Evolutionary conservation across 2,329 filamentous ascomycete genomes (phyloP), one percentile per base, ranked within the genome.

Genomic region (Chaetomium sp.): DNA sequence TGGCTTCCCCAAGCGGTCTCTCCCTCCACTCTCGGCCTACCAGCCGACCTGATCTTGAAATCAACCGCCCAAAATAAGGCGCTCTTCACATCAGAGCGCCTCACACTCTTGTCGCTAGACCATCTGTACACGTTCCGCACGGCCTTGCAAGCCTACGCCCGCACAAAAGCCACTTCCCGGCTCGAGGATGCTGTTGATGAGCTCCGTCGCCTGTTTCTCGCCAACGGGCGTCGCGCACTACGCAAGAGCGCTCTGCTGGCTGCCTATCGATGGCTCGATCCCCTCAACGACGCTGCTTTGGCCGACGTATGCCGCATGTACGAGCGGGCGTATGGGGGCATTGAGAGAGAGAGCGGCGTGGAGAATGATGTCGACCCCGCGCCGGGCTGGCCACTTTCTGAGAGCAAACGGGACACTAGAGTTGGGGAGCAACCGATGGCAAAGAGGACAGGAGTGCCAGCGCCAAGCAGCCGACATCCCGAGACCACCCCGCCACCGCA

Each of bases 121-220:
- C 81, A 85, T 57, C 74, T 88, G 54, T 90, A 88, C 76, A 86
- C 84, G 50, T 85, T 90, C 77, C 88, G 88, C 73, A 79, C 80
- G 55, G 84, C 85, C 0, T 79, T 90, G 12, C 80, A 83, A 21
- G 81, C 81, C 68, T 88, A 88, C 73, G 80, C 83, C 4, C 79
- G 78, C 64, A 81, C 79, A 1, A 75, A 73, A 21, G 77, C 77
- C 42, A 76, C 75, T 12, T 72, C 78, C 35, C 79, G 82, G 12
- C 79, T 89, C 9, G 85, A 87, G 69, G 82, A 86, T 56, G 85
- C 87, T 31, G 84, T 89, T 56, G 85, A 89, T 72, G 86, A 87
- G 72, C 79, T 90, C 45, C 81, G 86, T 2, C 81, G 86, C 4
- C 80, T 86, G 27, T 81, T 88, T 19, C 78, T 89, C 13, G 79